These are phyloP conservation scores for Cruciata laevipes DNA, from an alignment of 257 asterid genomes.

Conservation along the genomic window DNA sequence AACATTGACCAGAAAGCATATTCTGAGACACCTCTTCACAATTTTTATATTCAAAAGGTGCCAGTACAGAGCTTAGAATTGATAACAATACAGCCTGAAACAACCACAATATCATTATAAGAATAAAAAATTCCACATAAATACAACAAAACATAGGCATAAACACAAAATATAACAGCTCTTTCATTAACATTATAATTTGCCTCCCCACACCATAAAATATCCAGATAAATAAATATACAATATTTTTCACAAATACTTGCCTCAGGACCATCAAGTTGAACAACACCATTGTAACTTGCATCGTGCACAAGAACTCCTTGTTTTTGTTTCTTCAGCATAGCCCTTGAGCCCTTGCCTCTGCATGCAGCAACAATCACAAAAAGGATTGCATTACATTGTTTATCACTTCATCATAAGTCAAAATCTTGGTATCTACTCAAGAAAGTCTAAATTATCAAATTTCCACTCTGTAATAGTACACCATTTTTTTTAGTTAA, in stretches of 20 bases:
- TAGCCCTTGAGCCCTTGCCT: constrained; percentile 82
- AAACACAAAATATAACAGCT: background rate
- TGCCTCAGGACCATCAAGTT: constrained; percentile 83
- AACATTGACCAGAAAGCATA: constrained; percentile 48
- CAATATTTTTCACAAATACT: constrained; percentile 20
- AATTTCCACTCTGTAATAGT: background rate
- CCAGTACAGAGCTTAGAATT: constrained; percentile 41
- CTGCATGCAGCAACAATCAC: constrained; percentile 36
- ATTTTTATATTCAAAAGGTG: constrained; percentile 41
- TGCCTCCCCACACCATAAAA: background rate
- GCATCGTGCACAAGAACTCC: constrained; percentile 83
- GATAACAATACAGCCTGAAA: constrained; percentile 53
- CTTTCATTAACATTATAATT: background rate
- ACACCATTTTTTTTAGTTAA: background rate
- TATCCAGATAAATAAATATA: background rate
- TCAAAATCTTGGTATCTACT: background rate
- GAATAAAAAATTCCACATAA: background rate
- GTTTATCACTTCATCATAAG: background rate
- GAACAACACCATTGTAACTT: constrained; percentile 60
- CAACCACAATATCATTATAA: constrained; percentile 8
- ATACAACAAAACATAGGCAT: background rate
- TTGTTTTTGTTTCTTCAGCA: constrained; percentile 50
- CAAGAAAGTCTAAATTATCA: background rate
- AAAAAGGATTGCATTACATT: background rate
- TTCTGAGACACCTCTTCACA: constrained; percentile 32